Evolutionary conservation across 306 rosid genomes (phyloP).

Genomic region (Begonia masoniana): DNA sequence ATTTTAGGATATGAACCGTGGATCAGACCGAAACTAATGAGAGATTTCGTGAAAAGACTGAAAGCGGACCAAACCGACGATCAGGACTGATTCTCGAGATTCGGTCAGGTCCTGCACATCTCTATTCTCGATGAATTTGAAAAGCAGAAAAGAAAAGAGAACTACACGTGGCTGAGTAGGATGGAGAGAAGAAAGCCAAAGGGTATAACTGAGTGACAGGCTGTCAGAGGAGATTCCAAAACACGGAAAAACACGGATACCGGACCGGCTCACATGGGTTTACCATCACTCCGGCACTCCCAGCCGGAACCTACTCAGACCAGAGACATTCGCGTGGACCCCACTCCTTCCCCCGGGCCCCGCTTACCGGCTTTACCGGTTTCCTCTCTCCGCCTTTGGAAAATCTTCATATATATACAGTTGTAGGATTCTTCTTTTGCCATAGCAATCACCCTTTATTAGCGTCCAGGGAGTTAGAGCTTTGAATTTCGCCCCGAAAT

Average conservation of each 20-base stretch:
- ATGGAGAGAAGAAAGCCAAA: neutral
- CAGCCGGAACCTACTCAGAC: neutral
- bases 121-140: too few relatives aligned
- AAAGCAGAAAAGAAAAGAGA: too few relatives aligned
- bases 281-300: neutral
- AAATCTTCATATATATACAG: conserved; percentile 5
- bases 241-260: neutral
- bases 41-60: too few relatives aligned
- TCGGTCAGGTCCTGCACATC: too few relatives aligned
- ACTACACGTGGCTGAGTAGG: neutral
- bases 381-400: conserved; percentile 10
- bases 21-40: too few relatives aligned
- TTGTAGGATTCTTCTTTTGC: conserved; percentile 1
- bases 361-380: conserved; percentile 34
- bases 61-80: too few relatives aligned
- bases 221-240: conserved; percentile 12
- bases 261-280: conserved; percentile 27
- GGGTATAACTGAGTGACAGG: conserved; percentile 1
- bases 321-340: conserved; percentile 22
- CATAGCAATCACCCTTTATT: neutral
- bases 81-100: too few relatives aligned
- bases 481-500: neutral
- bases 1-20: too few relatives aligned
- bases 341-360: conserved; percentile 7
- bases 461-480: too few relatives aligned